Base-by-base conservation (phyloP, 2,329 filamentous ascomycete genomes). In the Paraphaeosphaeria sporulosa region DNA sequence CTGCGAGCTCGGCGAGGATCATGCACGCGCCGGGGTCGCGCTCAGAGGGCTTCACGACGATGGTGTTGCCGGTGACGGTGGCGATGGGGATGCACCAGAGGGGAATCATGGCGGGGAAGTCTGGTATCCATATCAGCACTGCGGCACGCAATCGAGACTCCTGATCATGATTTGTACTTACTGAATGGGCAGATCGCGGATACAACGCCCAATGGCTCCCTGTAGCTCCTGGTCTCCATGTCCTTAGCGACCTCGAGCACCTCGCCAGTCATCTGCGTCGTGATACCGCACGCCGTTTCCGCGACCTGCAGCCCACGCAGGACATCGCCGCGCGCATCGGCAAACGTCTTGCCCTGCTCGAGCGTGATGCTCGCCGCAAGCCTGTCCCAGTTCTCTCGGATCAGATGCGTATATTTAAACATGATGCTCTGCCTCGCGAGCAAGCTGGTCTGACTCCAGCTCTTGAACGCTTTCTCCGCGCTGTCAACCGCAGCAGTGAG, bases 71-170 rank as follows among this genome's bases (percentile, higher is more conserved):
- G 19, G 90, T 93, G 30, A 94, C 87, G 46, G 91, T 92, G 49
- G 92, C 92, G 69, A 95, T 91, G 42, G 92, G 92, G 63, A 96
- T 93, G 62, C 87, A 93, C 92, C 92, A 96, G n/a, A 96, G 85
- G 3, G 92, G 92, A 77, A 96, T 95, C 92, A 96, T 96, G 70
- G 92, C 92, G 46, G 92, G 92, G 81, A 95, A 95, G 83, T 95
- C 89, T 92, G 62, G 55, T 15, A 48, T 57, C 32, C 36, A 32
- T 58, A 69, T 76, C 67, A 77, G 74, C 58, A 13, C 43, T n/a
- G n/a, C n/a, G n/a, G n/a, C n/a, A n/a, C n/a, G n/a, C n/a, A n/a
- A n/a, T n/a, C n/a, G n/a, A n/a, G n/a, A n/a, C n/a, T n/a, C n/a
- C n/a, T n/a, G n/a, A n/a, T 49, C 13, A 25, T n/a, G 25, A 34